These are phyloP conservation scores for Parathielavia hyrcaniae DNA, from an alignment of 495 filamentous ascomycete genomes.

Conservation along the genomic window DNA sequence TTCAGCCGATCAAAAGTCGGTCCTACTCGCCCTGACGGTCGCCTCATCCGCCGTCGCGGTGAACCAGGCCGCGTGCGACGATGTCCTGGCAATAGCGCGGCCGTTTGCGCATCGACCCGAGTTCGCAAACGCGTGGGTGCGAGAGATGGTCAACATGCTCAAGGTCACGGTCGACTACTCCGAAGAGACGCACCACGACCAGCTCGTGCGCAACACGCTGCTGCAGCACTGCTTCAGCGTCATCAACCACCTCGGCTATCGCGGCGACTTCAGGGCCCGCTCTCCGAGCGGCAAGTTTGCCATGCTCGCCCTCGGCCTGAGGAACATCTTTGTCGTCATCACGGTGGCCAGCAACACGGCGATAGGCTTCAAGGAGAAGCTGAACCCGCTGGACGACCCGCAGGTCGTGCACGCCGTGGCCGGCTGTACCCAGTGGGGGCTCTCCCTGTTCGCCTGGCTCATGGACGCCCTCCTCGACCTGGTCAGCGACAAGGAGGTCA, in stretches of 20 bases:
- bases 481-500: slow-evolving; percentile 48
- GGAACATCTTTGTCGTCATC: slow-evolving; percentile 62
- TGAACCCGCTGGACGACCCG: slow-evolving; percentile 57
- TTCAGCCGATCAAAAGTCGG: slow-evolving; percentile 37
- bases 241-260: slow-evolving; percentile 61
- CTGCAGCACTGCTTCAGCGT: slow-evolving; percentile 66
- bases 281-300: slow-evolving; percentile 62
- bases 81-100: slow-evolving; percentile 62
- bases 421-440: slow-evolving; percentile 56
- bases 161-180: slow-evolving; percentile 63
- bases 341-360: slow-evolving; percentile 51
- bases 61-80: slow-evolving; percentile 59
- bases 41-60: slow-evolving; percentile 44
- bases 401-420: slow-evolving; percentile 53
- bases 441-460: slow-evolving; percentile 63
- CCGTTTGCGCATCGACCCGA: slow-evolving; percentile 43
- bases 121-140: slow-evolving; percentile 50
- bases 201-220: slow-evolving; percentile 59
- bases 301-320: slow-evolving; percentile 65
- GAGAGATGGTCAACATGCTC: slow-evolving; percentile 59
- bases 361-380: slow-evolving; percentile 33
- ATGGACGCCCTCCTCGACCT: slow-evolving; percentile 61
- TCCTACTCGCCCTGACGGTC: slow-evolving; percentile 37
- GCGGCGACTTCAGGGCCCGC: slow-evolving; percentile 52
- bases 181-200: slow-evolving; percentile 60